Base-by-base conservation (phyloP, 768 basidiomycete species). In the Pholiota molesta region DNA sequence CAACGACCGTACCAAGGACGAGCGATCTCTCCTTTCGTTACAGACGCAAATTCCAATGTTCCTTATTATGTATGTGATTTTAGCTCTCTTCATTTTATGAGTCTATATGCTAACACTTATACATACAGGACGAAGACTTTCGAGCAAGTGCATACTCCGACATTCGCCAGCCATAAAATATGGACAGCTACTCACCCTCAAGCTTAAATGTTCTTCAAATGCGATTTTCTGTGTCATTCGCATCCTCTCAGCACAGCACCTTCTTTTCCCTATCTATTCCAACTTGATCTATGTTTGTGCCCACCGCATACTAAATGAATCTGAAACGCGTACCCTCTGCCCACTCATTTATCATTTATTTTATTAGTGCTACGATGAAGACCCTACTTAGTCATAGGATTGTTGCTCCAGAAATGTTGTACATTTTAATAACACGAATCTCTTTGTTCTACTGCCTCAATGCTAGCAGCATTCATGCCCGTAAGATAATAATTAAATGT, bases 1-100 rank as follows among this genome's bases (percentile, higher is more conserved):
- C 37, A 44, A 29, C 62, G 53, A 33, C 60, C 66, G 33, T 61
- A 62, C 10, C 54, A 33, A 35, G 61, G 58, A 8, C 66, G 59
- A 29, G 53, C 62, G 3, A 52, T 40, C 5, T 62, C 55, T 23
- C 51, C 19, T 52, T 29, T 57, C 23, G 21, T 49, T 49, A 14
- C 11, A 26, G 23, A 9, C 3, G 47, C 23, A 26, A 4, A 49
- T 13, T 5, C 23, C 23, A 49, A 23, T 14, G 19, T 26, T 28
- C 47, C 47, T 40, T 55, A 45, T 28, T 17, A 44, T 55, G 60
- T 61, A 44, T 55, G 60, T 61, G 14, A 59, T 52, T 23, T 9
- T 31, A n/a, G 3, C 31, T 52, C 17, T 14, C 19, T 47, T 16
- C 53, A 10, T 33, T 21, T 42, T 17, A 23, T 8, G 39, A n/a